Evolutionary conservation across 441 rosid species (phyloP).

Genomic region (Adansonia madagascariensis): DNA sequence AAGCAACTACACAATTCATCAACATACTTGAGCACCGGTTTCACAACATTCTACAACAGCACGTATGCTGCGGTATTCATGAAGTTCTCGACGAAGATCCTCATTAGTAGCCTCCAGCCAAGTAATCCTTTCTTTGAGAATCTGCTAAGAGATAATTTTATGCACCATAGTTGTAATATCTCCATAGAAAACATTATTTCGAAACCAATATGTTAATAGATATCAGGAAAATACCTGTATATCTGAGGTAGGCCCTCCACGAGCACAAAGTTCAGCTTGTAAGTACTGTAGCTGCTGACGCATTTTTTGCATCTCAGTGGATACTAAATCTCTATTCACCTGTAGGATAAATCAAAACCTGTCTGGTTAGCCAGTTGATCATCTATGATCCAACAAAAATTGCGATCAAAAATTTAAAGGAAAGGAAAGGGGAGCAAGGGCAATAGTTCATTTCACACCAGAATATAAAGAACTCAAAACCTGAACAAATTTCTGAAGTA

Average conservation of each 20-base stretch:
- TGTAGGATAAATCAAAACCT: slow-evolving; percentile 35
- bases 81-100: slow-evolving; percentile 66
- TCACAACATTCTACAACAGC: slow-evolving; percentile 49
- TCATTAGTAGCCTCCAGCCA: slow-evolving; percentile 64
- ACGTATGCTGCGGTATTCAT: slow-evolving; percentile 55
- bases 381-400: neutral
- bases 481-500: slow-evolving; percentile 2
- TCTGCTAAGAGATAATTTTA: slow-evolving; percentile 38
- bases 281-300: slow-evolving; percentile 60
- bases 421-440: neutral
- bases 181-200: neutral
- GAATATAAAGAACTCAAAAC: slow-evolving; percentile 12
- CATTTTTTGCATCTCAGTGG: slow-evolving; percentile 68
- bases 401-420: neutral
- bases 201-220: slow-evolving; percentile 6
- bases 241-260: slow-evolving; percentile 48
- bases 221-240: slow-evolving; percentile 43
- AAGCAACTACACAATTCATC: neutral
- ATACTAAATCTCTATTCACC: slow-evolving; percentile 70
- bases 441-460: neutral
- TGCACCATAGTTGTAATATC: neutral
- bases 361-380: neutral
- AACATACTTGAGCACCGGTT: slow-evolving; percentile 47
- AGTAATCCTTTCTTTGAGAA: slow-evolving; percentile 57
- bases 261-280: slow-evolving; percentile 66